A percentile compares a stretch with the other conserved stretches of the same genome.
phyloP scores from a whole-genome alignment of 768 basidiomycete species.

The Trametes coccinea region DNA sequence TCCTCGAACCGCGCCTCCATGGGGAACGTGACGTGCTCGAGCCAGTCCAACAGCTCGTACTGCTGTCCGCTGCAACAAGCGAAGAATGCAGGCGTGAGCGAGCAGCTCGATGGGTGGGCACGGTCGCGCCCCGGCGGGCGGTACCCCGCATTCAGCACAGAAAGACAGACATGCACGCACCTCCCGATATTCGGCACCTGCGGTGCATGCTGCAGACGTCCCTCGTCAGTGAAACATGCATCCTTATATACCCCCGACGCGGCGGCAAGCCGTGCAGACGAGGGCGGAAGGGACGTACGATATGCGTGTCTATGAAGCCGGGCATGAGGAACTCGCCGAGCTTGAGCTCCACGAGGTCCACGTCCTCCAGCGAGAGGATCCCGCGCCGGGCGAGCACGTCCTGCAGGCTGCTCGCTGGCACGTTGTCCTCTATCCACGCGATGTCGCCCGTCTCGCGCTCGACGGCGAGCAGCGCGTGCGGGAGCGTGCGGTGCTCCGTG shows the following conservation, averaged over 20 bases:
- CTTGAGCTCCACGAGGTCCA: constrained; percentile 40
- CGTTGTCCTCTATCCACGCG: constrained; percentile 69
- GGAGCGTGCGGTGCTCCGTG: constrained; percentile 45
- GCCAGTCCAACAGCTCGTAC: constrained; percentile 89
- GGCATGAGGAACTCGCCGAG: constrained; percentile 72
- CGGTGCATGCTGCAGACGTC: constrained; percentile 64
- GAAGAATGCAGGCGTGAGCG: not conserved
- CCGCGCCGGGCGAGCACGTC: constrained; percentile 55
- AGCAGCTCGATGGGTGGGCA: not conserved
- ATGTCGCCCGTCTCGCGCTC: constrained; percentile 51
- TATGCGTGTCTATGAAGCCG: constrained; percentile 91
- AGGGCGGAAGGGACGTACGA: constrained; percentile 50
- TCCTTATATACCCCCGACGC: too few relatives aligned
- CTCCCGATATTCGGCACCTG: constrained; percentile 75
- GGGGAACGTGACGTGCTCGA: constrained; percentile 83
- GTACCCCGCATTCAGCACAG: too few relatives aligned
- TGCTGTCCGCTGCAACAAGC: constrained; percentile 64
- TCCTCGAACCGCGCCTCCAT: constrained; percentile 78
- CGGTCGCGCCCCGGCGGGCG: too few relatives aligned
- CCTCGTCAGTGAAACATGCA: not conserved
- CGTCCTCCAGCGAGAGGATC: constrained; percentile 33
- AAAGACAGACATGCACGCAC: constrained; percentile 30
- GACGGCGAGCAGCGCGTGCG: constrained; percentile 58
- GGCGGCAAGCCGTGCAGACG: not conserved
- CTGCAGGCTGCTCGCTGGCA: constrained; percentile 47